Conservation (phyloP, 441 rosid species). For the Pelargonium myrrhifolium region DNA sequence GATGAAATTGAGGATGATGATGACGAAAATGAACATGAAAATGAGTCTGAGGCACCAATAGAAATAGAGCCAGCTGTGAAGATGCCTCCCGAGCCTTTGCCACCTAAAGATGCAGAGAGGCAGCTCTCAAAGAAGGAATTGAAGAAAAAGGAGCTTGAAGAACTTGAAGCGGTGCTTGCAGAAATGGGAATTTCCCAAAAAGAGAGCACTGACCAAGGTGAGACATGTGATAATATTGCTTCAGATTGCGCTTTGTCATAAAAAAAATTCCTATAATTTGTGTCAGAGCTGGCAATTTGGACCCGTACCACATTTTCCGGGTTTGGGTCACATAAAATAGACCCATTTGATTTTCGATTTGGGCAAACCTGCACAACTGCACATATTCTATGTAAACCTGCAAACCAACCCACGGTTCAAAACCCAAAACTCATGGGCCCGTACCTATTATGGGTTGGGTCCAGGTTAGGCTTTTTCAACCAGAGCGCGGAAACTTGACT, state of each 20-base stretch:
- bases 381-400: too few species aligned
- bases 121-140: conserved; percentile 56
- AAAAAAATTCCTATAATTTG: neutral
- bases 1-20: conserved; percentile 11
- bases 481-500: too few species aligned
- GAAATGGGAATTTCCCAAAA: conserved; percentile 33
- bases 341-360: too few species aligned
- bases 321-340: too few species aligned
- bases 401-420: too few species aligned
- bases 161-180: conserved; percentile 54
- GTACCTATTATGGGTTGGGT: too few species aligned
- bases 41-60: conserved; percentile 24
- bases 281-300: too few species aligned
- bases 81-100: conserved; percentile 28
- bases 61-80: conserved; percentile 24
- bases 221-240: neutral
- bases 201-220: conserved; percentile 30
- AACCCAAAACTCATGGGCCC: too few species aligned
- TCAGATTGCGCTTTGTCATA: neutral
- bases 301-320: neutral
- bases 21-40: conserved; percentile 26
- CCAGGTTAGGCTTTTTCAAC: too few species aligned
- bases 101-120: conserved; percentile 36
- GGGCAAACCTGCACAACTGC: too few species aligned
- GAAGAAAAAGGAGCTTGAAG: conserved; percentile 58